A percentile compares a stretch with the other conserved stretches of the same genome.
Conservation (phyloP, 116 monocot genomes). For the Trichopus zeylanicus region DNA sequence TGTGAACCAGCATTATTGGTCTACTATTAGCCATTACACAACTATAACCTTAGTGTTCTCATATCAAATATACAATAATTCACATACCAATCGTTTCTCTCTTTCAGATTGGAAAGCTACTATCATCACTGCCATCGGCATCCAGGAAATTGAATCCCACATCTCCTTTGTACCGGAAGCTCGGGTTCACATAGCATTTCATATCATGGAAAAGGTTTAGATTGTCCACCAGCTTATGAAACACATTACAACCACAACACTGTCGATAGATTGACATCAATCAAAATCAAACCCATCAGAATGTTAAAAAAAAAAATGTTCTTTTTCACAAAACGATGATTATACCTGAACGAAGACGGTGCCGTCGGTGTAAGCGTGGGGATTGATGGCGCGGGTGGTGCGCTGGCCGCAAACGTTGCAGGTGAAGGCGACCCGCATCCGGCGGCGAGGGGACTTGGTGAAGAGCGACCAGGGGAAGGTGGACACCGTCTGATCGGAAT, state of each 20-base stretch:
- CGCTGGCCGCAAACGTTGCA: constrained; percentile 97
- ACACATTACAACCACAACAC: constrained; percentile 98
- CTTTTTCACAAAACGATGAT: neutral
- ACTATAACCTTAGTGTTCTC: neutral
- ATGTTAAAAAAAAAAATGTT: neutral
- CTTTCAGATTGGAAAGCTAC: constrained; percentile 47
- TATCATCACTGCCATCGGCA: constrained; percentile 26
- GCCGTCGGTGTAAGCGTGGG: constrained; percentile 95
- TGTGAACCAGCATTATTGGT: too few species aligned
- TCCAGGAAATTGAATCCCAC: constrained; percentile 40
- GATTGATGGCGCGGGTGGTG: constrained; percentile 95
- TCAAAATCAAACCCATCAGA: neutral
- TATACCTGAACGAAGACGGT: constrained; percentile 96
- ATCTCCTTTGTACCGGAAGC: constrained; percentile 75
- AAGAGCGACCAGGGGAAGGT: constrained; percentile 98
- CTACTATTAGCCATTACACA: too few species aligned
- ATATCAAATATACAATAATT: neutral
- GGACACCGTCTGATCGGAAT: constrained; percentile 26
- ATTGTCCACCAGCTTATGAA: constrained; percentile 98
- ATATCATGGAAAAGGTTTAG: constrained; percentile 95
- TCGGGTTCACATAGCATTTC: constrained; percentile 87
- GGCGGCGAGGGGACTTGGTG: constrained; percentile 93
- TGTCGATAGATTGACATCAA: constrained; percentile 13
- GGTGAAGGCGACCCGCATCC: constrained; percentile 94
- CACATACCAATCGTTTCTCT: constrained; percentile 1